These are phyloP conservation scores for Tolypocladium guangdongense DNA, from an alignment of 2,329 filamentous ascomycete genomes.

Conservation along the genomic window DNA sequence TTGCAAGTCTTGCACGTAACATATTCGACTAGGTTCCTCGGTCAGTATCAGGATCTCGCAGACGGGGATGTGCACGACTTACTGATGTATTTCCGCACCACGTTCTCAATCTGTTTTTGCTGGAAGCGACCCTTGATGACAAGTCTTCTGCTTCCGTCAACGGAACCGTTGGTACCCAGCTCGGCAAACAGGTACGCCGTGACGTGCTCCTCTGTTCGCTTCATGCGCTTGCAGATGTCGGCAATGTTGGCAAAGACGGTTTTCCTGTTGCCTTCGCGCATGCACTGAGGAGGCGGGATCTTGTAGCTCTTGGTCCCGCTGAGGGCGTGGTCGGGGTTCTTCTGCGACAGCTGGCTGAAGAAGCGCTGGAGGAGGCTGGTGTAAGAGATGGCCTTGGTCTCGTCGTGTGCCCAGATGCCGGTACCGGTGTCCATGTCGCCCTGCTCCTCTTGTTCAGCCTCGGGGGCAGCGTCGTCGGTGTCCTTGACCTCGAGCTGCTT, in stretches of 20 bases:
- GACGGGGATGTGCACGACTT: slow-evolving; percentile 24
- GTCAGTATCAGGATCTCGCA: not conserved
- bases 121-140: slow-evolving; percentile 99
- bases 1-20: slow-evolving; percentile 98
- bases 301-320: slow-evolving; percentile 93
- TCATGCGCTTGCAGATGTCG: slow-evolving; percentile 99
- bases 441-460: slow-evolving; percentile 40
- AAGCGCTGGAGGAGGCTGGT: slow-evolving; percentile 79
- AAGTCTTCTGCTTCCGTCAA: slow-evolving; percentile 82
- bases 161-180: slow-evolving; percentile 91
- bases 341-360: slow-evolving; percentile 87
- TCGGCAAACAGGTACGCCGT: slow-evolving; percentile 96
- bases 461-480: slow-evolving; percentile 42
- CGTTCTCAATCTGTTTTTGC: slow-evolving; percentile 98
- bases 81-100: slow-evolving; percentile 91
- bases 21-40: slow-evolving; percentile 61
- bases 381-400: slow-evolving; percentile 70
- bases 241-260: slow-evolving; percentile 99
- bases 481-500: slow-evolving; percentile 56
- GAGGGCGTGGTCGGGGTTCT: slow-evolving; percentile 91
- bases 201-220: slow-evolving; percentile 95
- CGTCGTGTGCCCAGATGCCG: slow-evolving; percentile 80
- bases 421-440: slow-evolving; percentile 82
- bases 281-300: slow-evolving; percentile 95
- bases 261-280: slow-evolving; percentile 99